Conservation (phyloP, 495 filamentous ascomycete genomes). For the Aspergillus diversus region DNA sequence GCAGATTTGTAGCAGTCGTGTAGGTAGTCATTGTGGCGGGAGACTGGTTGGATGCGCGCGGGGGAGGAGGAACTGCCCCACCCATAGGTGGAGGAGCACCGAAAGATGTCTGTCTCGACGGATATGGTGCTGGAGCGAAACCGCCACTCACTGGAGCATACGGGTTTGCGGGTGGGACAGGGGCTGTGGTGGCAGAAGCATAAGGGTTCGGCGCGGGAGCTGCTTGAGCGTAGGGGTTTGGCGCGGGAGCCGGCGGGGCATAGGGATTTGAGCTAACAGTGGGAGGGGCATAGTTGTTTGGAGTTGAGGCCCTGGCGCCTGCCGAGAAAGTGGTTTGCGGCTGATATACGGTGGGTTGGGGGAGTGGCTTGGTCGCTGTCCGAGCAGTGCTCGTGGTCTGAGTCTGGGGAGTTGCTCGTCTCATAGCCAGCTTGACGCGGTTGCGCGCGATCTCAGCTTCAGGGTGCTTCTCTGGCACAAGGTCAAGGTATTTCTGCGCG, state of each 20-base stretch:
- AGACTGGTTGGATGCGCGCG: constrained; percentile 59
- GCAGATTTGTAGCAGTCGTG: constrained; percentile 67
- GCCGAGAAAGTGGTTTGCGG: constrained; percentile 43
- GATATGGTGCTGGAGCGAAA: constrained; percentile 51
- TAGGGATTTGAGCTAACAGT: constrained; percentile 43
- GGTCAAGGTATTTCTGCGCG: constrained; percentile 88
- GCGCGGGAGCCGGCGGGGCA: constrained; percentile 38
- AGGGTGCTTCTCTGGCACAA: constrained; percentile 83
- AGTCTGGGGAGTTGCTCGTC: constrained; percentile 59
- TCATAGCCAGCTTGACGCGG: constrained; percentile 83
- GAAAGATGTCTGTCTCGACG: constrained; percentile 52
- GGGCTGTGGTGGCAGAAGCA: constrained; percentile 49
- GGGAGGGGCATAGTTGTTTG: constrained; percentile 35
- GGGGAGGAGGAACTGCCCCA: constrained; percentile 58
- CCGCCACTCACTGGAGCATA: constrained; percentile 55
- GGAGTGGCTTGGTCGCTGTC: constrained; percentile 38
- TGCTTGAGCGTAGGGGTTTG: constrained; percentile 66
- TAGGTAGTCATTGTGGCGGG: constrained; percentile 65
- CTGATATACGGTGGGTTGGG: constrained; percentile 44
- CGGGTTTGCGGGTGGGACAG: constrained; percentile 44
- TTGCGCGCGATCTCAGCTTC: constrained; percentile 87
- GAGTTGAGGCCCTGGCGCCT: constrained; percentile 30
- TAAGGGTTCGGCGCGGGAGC: constrained; percentile 58
- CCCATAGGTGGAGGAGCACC: constrained; percentile 41
- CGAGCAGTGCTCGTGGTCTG: constrained; percentile 35